Base-by-base conservation (phyloP, 768 basidiomycete genomes). In the Panus rudis region DNA sequence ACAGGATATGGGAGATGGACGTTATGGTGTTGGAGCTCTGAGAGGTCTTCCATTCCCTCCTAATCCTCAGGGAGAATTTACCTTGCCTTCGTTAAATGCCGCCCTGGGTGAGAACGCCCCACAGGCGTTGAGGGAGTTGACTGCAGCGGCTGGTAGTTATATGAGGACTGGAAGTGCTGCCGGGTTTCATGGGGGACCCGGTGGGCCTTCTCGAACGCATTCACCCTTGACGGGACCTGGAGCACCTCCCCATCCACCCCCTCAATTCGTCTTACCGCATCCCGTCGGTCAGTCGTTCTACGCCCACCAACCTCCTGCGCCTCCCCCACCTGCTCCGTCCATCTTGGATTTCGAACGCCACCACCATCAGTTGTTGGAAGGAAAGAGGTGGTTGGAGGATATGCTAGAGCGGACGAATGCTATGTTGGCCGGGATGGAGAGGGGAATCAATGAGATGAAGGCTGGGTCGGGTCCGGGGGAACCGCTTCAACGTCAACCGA, bases 361-460 rank as follows among this genome's bases (percentile, higher is more conserved):
- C 58, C 88, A 85, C 53, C 52, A 63, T 16, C 73, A 81, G 53
- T 68, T 92, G 42, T 63, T 66, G 4, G 77, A 81, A 53, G 73
- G 84, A 56, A 77, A 78, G 61, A 66, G 65, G 54, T 66, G 72
- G 58, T 67, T 84, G 65, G 76, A 87, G 62, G 85, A 85, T 57
- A 71, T 91, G 77, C 61, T 88, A 46, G 75, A 80, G 51, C 75
- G 71, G 63, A 91, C 87, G 53, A 83, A 89, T 42, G 63, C 73
- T 58, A 61, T 91, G 65, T 78, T 91, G 72, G 70, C 65, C 27
- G 78, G 79, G 19, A 66, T 91, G 57, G 79, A 79, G 68, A 72
- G 79, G 51, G 83, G 79, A 19, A 67, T 91, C 52, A 87, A 89
- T 42, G 86, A 90, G 58, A 79, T 86, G 76, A 68, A 75, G 59